Conservation (phyloP, 148 eudicot genomes). For the Rhododendron griersonianum region DNA sequence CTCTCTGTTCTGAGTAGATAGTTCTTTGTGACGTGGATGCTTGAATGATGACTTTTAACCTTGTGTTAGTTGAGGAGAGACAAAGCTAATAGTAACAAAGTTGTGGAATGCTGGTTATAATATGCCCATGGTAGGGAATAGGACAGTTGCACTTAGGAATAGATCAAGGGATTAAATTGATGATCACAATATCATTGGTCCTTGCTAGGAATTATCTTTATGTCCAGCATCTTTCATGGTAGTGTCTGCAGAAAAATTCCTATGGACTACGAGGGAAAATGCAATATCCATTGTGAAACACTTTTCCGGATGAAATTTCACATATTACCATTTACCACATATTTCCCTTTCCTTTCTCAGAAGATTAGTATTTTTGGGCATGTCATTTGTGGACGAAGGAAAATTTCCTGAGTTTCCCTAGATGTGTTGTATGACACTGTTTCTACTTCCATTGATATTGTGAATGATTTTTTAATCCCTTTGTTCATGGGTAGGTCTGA, state of each 20-base stretch:
- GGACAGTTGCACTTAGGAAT: background rate
- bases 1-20: background rate
- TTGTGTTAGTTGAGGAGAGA: background rate
- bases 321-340: background rate
- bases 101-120: background rate
- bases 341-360: background rate
- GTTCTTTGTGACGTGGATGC: background rate
- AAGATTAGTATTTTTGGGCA: constrained; percentile 13
- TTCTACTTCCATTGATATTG: background rate
- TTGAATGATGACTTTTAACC: background rate
- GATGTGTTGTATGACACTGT: background rate
- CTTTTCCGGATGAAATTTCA: background rate
- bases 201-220: background rate
- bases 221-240: background rate
- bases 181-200: background rate
- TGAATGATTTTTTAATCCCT: background rate
- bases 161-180: background rate
- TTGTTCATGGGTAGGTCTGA: background rate
- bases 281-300: background rate
- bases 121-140: background rate
- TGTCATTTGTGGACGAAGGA: background rate
- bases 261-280: background rate
- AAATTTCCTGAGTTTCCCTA: background rate
- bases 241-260: background rate
- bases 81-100: no score